Evolutionary conservation across 2,329 filamentous ascomycete species (phyloP).

Genomic region (Talaromyces rugulosus): DNA sequence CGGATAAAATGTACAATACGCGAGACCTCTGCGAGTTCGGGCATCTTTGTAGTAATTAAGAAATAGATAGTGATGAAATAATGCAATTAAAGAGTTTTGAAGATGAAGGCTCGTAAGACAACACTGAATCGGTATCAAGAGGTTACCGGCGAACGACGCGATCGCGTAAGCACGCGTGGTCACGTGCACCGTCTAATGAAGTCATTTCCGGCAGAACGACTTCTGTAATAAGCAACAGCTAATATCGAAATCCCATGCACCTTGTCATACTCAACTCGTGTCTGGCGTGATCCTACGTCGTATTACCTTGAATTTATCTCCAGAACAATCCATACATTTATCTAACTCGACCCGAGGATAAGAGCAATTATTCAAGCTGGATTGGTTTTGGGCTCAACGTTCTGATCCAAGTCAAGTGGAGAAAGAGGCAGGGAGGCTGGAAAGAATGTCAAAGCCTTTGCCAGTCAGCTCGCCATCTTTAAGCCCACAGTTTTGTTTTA

Average conservation of each 20-base stretch:
- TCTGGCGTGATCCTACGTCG: background rate
- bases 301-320: background rate
- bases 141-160: background rate
- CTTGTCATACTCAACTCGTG: background rate
- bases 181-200: background rate
- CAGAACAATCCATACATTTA: background rate
- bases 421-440: conserved; percentile 17
- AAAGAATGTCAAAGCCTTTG: conserved; percentile 38
- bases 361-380: conserved; percentile 28
- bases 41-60: conserved; percentile 31
- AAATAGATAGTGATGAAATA: background rate
- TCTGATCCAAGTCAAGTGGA: conserved; percentile 20
- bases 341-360: background rate
- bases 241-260: background rate
- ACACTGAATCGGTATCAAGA: background rate
- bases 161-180: background rate
- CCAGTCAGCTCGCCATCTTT: conserved; percentile 48
- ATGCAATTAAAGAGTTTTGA: background rate
- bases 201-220: background rate
- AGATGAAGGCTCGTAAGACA: background rate
- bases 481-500: conserved; percentile 75
- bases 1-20: conserved; percentile 82
- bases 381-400: conserved; percentile 35
- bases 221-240: background rate
- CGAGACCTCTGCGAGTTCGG: conserved; percentile 61